Evolutionary conservation across 2,329 filamentous ascomycete species (phyloP).

Genomic region (Orbilia javanica): DNA sequence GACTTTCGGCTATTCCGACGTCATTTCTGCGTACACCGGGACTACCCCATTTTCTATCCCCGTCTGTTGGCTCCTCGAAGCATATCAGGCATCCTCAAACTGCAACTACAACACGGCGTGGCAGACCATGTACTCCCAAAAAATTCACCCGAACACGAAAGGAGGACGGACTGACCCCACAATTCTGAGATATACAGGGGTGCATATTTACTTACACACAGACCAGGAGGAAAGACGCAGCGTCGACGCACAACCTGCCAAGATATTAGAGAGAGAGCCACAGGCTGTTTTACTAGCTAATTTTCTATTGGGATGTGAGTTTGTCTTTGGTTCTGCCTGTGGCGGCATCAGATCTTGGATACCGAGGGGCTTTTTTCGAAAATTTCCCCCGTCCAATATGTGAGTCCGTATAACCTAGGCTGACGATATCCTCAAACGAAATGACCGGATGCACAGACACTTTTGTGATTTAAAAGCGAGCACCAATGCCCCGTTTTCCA

Average conservation of each 20-base stretch:
- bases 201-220: background rate
- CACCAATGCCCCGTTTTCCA: conserved; percentile 57
- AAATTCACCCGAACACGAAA: conserved; percentile 57
- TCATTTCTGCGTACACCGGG: conserved; percentile 44
- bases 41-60: conserved; percentile 31
- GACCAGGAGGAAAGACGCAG: background rate
- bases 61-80: conserved; percentile 40
- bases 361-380: conserved; percentile 28
- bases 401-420: conserved; percentile 29
- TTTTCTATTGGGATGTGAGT: conserved; percentile 17
- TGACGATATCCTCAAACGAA: conserved; percentile 54
- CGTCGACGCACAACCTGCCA: background rate
- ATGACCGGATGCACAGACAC: conserved; percentile 54
- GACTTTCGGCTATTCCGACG: conserved; percentile 54
- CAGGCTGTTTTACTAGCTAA: conserved; percentile 16
- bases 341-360: conserved; percentile 14
- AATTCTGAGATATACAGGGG: conserved; percentile 17
- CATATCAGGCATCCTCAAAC: conserved; percentile 18
- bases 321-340: conserved; percentile 1
- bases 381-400: conserved; percentile 27
- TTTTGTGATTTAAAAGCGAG: conserved; percentile 43
- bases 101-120: conserved; percentile 23
- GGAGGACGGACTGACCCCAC: conserved; percentile 23
- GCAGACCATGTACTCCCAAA: conserved; percentile 23
- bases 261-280: conserved; percentile 15